Evolutionary conservation across 805 yeast species (phyloP).

Genomic region (Cyberlindnera sargentensis): DNA sequence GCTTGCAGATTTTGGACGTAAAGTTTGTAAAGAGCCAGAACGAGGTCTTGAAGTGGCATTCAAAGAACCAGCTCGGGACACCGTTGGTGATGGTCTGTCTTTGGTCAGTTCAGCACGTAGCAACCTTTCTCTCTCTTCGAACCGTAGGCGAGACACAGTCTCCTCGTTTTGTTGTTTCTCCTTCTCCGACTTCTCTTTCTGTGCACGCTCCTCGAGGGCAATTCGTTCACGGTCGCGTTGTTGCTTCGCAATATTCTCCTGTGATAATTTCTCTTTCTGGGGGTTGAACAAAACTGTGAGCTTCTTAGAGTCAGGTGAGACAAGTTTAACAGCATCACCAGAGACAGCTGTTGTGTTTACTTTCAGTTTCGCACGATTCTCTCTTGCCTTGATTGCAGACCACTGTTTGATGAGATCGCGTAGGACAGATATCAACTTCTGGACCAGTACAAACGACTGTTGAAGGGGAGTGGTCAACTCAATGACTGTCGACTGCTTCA

Average conservation of each 20-base stretch:
- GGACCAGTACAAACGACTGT: conserved; percentile 6
- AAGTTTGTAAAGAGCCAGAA: conserved; percentile 11
- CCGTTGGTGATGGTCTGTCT: conserved; percentile 9
- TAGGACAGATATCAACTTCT: conserved; percentile 3
- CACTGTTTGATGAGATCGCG: conserved; percentile 15
- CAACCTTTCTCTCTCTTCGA: conserved; percentile 15
- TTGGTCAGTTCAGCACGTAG: conserved; percentile 13
- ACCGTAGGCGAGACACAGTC: conserved; percentile 6
- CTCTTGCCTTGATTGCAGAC: conserved; percentile 10
- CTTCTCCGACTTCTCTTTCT: conserved; percentile 9
- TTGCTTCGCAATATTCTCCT: conserved; percentile 14
- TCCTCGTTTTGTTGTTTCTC: conserved; percentile 10
- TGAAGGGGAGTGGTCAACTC: conserved; percentile 23
- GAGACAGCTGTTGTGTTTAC: conserved; percentile 1
- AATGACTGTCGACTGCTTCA: conserved; percentile 25
- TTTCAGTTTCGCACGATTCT: conserved; percentile 4
- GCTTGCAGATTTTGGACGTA: not conserved
- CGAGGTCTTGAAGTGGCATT: conserved; percentile 7
- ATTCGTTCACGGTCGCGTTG: conserved; percentile 14
- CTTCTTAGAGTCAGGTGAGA: conserved; percentile 6
- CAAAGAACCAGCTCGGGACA: conserved; percentile 12
- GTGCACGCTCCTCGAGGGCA: conserved; percentile 9
- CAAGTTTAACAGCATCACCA: not conserved
- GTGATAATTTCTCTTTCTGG: conserved; percentile 13
- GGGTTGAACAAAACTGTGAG: conserved; percentile 13